These are phyloP conservation scores for Globisporangium nagaii DNA, from an alignment of 352 stramenopile genomes.

Conservation along the genomic window DNA sequence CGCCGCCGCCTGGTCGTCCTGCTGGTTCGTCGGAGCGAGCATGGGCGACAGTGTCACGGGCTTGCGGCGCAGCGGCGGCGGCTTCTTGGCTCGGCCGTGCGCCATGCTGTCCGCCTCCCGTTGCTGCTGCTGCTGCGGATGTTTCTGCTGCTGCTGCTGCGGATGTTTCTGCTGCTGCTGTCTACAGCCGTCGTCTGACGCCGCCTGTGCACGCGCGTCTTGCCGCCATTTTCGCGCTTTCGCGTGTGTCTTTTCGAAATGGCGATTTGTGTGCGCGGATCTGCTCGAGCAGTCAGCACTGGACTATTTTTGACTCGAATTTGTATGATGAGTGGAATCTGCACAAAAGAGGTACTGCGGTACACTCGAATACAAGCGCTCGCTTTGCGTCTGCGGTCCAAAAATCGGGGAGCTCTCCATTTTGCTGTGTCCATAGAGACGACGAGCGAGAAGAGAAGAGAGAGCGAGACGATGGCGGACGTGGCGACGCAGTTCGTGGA, in stretches of 20 bases:
- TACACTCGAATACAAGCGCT: too few relatives aligned
- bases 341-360: too few relatives aligned
- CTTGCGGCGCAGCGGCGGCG: not conserved
- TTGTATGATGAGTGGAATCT: too few relatives aligned
- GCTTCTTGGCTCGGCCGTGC: not conserved
- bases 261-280: not conserved
- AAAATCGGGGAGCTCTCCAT: too few relatives aligned
- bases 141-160: not conserved
- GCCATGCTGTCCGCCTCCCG: not conserved
- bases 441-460: not conserved
- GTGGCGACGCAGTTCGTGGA: conserved; percentile 62
- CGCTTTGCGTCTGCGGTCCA: too few relatives aligned
- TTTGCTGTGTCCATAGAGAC: too few relatives aligned
- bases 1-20: conserved; percentile 1
- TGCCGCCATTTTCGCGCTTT: not conserved
- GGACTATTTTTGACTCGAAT: too few relatives aligned
- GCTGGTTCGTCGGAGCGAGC: not conserved
- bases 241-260: conserved; percentile 3
- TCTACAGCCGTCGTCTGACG: conserved; percentile 1
- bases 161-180: not conserved
- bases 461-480: conserved; percentile 14
- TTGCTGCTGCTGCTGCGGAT: not conserved
- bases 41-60: conserved; percentile 1
- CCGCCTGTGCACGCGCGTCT: not conserved
- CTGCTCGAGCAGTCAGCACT: too few relatives aligned